phyloP scores from a whole-genome alignment of 176 grass and related monocot genomes.

The Alloteropsis semialata region DNA sequence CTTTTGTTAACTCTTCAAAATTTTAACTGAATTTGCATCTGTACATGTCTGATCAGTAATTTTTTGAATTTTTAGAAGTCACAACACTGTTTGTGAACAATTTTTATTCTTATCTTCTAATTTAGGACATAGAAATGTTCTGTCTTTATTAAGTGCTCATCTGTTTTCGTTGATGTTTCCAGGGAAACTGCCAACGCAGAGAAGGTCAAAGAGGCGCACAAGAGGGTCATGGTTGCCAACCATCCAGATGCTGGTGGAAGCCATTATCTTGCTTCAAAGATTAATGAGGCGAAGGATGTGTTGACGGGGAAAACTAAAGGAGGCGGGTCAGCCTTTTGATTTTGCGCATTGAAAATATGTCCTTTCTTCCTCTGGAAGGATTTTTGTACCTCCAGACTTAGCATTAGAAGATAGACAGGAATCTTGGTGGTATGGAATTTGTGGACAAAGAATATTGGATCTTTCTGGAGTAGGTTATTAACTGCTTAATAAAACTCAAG shows the following conservation, averaged over 20 bases:
- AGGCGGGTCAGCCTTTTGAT: slow-evolving; percentile 79
- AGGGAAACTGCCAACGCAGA: slow-evolving; percentile 74
- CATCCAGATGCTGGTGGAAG: slow-evolving; percentile 91
- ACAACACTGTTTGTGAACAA: neutral
- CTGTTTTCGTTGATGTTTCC: slow-evolving; percentile 12
- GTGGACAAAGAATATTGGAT: neutral
- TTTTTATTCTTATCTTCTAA: neutral
- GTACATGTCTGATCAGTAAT: neutral
- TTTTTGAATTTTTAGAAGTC: neutral
- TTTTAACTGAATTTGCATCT: neutral
- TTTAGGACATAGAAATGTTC: neutral
- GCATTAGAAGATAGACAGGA: slow-evolving; percentile 26
- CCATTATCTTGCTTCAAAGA: slow-evolving; percentile 95
- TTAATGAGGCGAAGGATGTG: slow-evolving; percentile 91
- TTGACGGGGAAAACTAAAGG: slow-evolving; percentile 82
- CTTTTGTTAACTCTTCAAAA: neutral
- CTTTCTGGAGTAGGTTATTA: slow-evolving; percentile 3
- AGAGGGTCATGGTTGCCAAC: slow-evolving; percentile 96
- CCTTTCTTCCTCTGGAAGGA: neutral
- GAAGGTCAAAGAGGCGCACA: slow-evolving; percentile 95
- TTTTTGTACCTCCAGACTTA: slow-evolving; percentile 1
- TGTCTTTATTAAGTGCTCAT: neutral
- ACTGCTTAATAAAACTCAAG: slow-evolving; percentile 8
- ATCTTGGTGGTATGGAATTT: slow-evolving; percentile 1
- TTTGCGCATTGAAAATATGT: neutral